Evolutionary conservation across 768 basidiomycete genomes (phyloP).

Genomic region (Cyclocybe cylindracea): DNA sequence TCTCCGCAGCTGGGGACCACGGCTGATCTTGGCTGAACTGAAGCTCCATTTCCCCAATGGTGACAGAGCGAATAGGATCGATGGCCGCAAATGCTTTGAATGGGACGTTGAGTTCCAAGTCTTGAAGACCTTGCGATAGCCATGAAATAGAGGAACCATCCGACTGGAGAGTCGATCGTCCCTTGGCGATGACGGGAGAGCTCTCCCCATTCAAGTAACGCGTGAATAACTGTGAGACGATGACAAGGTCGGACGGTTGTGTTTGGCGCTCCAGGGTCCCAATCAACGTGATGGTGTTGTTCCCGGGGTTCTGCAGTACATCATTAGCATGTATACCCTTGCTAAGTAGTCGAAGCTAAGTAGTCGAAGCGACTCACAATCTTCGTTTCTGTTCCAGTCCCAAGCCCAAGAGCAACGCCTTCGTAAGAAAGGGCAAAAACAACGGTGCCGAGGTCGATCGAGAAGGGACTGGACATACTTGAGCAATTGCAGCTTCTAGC

Average conservation of each 20-base stretch:
- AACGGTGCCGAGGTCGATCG: slow-evolving; percentile 68
- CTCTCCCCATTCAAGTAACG: slow-evolving; percentile 66
- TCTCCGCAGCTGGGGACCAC: slow-evolving; percentile 60
- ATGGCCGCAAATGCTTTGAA: slow-evolving; percentile 45
- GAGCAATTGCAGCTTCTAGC: background rate
- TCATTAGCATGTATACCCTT: background rate
- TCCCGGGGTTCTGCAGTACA: slow-evolving; percentile 43
- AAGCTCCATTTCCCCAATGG: slow-evolving; percentile 60
- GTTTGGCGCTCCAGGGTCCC: slow-evolving; percentile 60
- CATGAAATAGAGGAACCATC: slow-evolving; percentile 63
- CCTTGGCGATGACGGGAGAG: slow-evolving; percentile 60
- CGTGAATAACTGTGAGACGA: slow-evolving; percentile 66
- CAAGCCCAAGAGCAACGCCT: slow-evolving; percentile 55
- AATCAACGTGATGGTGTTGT: slow-evolving; percentile 57
- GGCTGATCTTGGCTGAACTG: slow-evolving; percentile 52
- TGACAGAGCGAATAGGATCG: background rate
- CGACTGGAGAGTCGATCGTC: slow-evolving; percentile 55
- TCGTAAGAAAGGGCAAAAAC: slow-evolving; percentile 63
- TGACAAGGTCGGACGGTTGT: slow-evolving; percentile 40
- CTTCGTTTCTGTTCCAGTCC: slow-evolving; percentile 49
- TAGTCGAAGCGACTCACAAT: slow-evolving; percentile 41
- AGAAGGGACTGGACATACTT: slow-evolving; percentile 52
- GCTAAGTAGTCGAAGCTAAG: too few species aligned
- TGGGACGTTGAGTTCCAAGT: slow-evolving; percentile 65
- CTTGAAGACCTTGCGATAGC: slow-evolving; percentile 62